Conservation (phyloP, 495 filamentous ascomycete species). For the Tuber umbilicatum region DNA sequence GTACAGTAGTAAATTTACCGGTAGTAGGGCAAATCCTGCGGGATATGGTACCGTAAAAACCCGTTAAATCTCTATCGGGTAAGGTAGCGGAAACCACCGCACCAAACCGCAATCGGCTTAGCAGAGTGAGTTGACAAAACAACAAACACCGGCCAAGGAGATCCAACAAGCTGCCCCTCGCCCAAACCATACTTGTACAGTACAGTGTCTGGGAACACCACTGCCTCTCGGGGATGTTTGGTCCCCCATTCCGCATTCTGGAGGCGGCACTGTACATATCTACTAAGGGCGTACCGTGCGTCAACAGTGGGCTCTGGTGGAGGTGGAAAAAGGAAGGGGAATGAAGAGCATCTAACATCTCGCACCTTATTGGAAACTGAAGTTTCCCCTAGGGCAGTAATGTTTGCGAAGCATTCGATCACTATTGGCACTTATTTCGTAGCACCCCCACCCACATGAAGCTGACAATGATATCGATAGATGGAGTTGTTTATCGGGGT, state of each 20-base stretch:
- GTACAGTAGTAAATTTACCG: too few relatives aligned
- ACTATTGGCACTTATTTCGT: background rate
- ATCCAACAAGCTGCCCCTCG: background rate
- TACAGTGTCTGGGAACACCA: background rate
- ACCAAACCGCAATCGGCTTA: background rate
- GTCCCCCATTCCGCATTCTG: background rate
- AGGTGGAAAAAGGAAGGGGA: background rate
- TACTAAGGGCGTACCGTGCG: background rate
- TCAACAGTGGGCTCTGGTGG: background rate
- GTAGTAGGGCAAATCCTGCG: background rate
- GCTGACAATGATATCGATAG: background rate
- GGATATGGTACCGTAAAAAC: background rate
- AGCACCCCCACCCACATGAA: background rate
- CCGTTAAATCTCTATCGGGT: background rate
- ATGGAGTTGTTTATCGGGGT: background rate
- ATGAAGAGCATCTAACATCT: background rate
- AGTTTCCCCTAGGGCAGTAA: background rate
- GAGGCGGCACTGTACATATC: background rate
- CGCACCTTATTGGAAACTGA: background rate
- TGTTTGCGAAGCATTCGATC: background rate
- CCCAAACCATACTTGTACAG: too few relatives aligned
- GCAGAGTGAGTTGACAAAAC: background rate
- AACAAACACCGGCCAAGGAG: background rate
- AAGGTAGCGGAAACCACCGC: background rate
- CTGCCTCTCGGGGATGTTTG: background rate